phyloP scores from a whole-genome alignment of 2,329 filamentous ascomycete genomes.

The Verticillium longisporum region DNA sequence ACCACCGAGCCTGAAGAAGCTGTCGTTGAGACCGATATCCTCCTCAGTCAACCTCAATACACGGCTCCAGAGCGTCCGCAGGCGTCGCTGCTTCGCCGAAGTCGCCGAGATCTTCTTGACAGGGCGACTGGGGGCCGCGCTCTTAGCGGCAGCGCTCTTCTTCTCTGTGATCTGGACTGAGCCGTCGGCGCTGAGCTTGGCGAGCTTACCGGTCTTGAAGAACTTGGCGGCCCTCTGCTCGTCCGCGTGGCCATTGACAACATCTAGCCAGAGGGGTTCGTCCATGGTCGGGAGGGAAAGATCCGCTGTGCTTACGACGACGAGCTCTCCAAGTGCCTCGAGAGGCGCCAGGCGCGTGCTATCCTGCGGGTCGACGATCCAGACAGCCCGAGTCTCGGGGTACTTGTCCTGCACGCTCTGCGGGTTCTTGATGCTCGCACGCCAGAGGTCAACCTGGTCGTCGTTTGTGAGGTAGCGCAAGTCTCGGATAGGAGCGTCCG shows the following conservation, averaged over 20 bases:
- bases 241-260: conserved; percentile 7
- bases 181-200: conserved; percentile 25
- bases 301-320: conserved; percentile 25
- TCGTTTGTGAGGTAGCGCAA: conserved; percentile 25
- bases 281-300: conserved; percentile 17
- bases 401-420: conserved; percentile 16
- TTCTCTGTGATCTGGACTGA: conserved; percentile 22
- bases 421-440: conserved; percentile 17
- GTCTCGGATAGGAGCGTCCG: conserved; percentile 22
- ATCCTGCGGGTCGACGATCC: conserved; percentile 32
- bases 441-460: conserved; percentile 24
- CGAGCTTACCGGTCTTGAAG: conserved; percentile 33
- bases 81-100: conserved; percentile 32
- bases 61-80: conserved; percentile 41
- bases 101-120: conserved; percentile 28
- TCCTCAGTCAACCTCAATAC: conserved; percentile 36
- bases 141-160: conserved; percentile 7
- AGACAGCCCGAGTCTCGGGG: conserved; percentile 21
- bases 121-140: conserved; percentile 5
- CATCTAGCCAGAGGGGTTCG: conserved; percentile 20
- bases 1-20: conserved; percentile 54
- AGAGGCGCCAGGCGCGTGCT: conserved; percentile 26
- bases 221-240: conserved; percentile 15
- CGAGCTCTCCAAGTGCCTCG: conserved; percentile 36
- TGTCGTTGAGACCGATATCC: conserved; percentile 45